These are phyloP conservation scores for Blastocystis sp. DNA, from an alignment of 352 stramenopile species.

Conservation along the genomic window DNA sequence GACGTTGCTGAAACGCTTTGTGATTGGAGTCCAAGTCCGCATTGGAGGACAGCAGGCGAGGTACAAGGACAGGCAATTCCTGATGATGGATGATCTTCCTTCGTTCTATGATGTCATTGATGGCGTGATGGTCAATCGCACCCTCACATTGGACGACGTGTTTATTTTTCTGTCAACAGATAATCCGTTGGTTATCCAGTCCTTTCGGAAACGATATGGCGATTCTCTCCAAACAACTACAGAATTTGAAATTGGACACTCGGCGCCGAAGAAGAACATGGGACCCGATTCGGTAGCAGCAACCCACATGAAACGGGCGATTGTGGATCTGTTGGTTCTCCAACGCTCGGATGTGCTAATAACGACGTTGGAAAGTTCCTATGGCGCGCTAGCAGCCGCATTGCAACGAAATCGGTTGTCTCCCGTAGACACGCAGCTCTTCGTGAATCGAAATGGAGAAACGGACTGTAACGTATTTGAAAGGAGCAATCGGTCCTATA, in stretches of 20 bases:
- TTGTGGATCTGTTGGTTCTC: conserved; percentile 25
- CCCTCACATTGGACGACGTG: background rate
- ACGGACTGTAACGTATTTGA: conserved; percentile 35
- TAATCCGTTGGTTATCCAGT: background rate
- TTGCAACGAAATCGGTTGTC: conserved; percentile 28
- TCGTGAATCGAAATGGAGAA: background rate
- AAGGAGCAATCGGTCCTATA: background rate
- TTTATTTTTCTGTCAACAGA: conserved; percentile 39
- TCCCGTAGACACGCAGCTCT: background rate
- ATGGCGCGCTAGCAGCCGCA: background rate
- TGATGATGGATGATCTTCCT: conserved; percentile 11
- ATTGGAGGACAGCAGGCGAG: background rate
- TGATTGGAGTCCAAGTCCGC: conserved; percentile 42
- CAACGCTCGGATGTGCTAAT: conserved; percentile 13
- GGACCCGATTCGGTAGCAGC: background rate
- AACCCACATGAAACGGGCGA: background rate
- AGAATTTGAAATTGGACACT: conserved; percentile 38
- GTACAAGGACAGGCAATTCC: conserved; percentile 9
- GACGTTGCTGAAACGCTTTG: background rate
- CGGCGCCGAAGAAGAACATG: background rate
- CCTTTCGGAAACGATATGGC: background rate
- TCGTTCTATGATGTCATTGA: background rate
- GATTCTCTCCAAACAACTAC: background rate
- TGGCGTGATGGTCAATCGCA: background rate
- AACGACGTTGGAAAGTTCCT: background rate